A percentile compares a stretch with the other conserved stretches of the same genome.
phyloP scores from a whole-genome alignment of 257 asterid genomes.

The Lycium ferocissimum region DNA sequence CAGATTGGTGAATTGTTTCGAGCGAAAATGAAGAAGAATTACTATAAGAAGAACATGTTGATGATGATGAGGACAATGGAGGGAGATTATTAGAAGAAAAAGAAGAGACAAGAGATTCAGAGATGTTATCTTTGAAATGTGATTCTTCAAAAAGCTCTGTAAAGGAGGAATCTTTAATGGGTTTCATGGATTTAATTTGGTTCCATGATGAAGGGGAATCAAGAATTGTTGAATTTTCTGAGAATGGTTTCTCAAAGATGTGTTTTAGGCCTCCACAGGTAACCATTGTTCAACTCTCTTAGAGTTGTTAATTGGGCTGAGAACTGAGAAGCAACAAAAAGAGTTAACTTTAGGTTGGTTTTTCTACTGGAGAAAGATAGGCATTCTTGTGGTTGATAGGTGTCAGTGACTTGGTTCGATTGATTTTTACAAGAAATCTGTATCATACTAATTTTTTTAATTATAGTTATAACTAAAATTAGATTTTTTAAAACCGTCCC shows the following conservation, averaged over 20 bases:
- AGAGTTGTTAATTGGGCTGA: constrained; percentile 30
- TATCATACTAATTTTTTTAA: background rate
- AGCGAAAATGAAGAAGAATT: constrained; percentile 19
- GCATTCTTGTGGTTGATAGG: constrained; percentile 1
- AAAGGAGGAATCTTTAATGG: constrained; percentile 50
- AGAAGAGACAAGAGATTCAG: constrained; percentile 22
- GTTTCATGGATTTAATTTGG: constrained; percentile 31
- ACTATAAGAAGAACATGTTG: background rate
- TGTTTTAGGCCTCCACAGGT: constrained; percentile 83
- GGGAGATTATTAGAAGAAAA: constrained; percentile 37
- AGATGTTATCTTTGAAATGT: constrained; percentile 48
- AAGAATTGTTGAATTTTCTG: constrained; percentile 56
- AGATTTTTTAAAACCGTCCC: background rate
- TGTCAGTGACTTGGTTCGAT: background rate
- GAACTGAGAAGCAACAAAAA: constrained; percentile 23
- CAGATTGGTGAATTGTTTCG: constrained; percentile 2
- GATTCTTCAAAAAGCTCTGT: constrained; percentile 55
- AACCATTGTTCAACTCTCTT: constrained; percentile 52
- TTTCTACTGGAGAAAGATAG: constrained; percentile 1
- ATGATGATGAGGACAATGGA: constrained; percentile 33
- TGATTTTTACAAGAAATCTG: background rate
- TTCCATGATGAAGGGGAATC: constrained; percentile 76
- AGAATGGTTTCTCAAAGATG: constrained; percentile 72
- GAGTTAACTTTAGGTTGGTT: background rate
- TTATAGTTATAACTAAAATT: background rate